phyloP scores from a whole-genome alignment of 495 filamentous ascomycete species.

The Xylaria palmicola region DNA sequence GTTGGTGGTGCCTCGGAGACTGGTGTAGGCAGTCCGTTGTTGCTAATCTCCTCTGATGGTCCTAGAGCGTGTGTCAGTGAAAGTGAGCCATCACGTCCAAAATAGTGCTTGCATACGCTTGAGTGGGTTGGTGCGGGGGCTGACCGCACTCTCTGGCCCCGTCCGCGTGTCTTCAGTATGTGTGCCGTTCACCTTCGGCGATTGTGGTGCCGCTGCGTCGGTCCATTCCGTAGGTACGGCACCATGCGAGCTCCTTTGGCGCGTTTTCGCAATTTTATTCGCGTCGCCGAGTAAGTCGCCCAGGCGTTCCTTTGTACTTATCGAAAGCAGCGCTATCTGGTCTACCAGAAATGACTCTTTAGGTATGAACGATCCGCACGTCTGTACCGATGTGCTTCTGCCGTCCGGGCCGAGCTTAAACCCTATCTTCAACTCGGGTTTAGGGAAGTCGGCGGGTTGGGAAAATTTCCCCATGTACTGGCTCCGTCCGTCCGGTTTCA shows the following conservation, averaged over 20 bases:
- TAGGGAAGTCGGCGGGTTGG: slow-evolving; percentile 53
- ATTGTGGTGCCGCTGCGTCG: slow-evolving; percentile 55
- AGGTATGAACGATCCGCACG: slow-evolving; percentile 64
- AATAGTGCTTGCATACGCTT: slow-evolving; percentile 55
- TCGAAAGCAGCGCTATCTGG: slow-evolving; percentile 70
- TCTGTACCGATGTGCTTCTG: slow-evolving; percentile 45
- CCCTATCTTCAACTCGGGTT: slow-evolving; percentile 28
- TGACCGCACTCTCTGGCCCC: slow-evolving; percentile 43
- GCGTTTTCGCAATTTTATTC: slow-evolving; percentile 58
- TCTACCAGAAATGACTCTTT: slow-evolving; percentile 67
- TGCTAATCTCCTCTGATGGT: slow-evolving; percentile 22
- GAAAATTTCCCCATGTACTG: slow-evolving; percentile 42
- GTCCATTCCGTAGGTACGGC: slow-evolving; percentile 66
- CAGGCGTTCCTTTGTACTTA: slow-evolving; percentile 71
- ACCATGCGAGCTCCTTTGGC: slow-evolving; percentile 71
- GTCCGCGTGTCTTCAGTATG: slow-evolving; percentile 34
- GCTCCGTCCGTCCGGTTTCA: slow-evolving; percentile 43
- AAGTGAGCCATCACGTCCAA: slow-evolving; percentile 24
- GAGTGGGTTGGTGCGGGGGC: slow-evolving; percentile 51
- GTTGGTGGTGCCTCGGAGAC: slow-evolving; percentile 21
- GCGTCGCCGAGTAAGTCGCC: slow-evolving; percentile 70
- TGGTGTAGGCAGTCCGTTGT: slow-evolving; percentile 28
- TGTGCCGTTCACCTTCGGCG: slow-evolving; percentile 32
- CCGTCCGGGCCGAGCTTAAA: slow-evolving; percentile 48
- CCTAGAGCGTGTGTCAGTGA: slow-evolving; percentile 22